A percentile compares a stretch with the other conserved stretches of the same genome.
Conservation (phyloP, 371 early-diverging fungal species). For the Mycotypha africana region DNA sequence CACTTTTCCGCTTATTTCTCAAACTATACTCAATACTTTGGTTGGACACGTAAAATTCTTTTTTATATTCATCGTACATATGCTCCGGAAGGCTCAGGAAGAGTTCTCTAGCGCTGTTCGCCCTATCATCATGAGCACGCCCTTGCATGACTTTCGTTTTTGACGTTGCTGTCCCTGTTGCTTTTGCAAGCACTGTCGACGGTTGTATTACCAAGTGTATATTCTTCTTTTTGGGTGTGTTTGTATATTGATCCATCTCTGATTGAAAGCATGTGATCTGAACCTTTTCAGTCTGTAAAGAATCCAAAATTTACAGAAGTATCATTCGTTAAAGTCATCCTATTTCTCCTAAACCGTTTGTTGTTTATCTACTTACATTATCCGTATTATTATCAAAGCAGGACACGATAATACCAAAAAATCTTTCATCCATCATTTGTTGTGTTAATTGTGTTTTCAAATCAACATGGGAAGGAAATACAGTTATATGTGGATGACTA, state of each 20-base stretch:
- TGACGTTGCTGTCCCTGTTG: neutral
- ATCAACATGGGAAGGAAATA: slow-evolving; percentile 70
- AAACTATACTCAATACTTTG: slow-evolving; percentile 4
- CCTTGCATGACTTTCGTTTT: too few relatives aligned
- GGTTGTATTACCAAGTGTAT: slow-evolving; percentile 41
- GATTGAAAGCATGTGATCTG: slow-evolving; percentile 56
- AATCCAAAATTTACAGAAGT: too few relatives aligned
- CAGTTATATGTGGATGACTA: slow-evolving; percentile 74
- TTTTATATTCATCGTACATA: slow-evolving; percentile 47
- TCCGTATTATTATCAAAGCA: slow-evolving; percentile 57
- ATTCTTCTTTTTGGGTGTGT: slow-evolving; percentile 18
- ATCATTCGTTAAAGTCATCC: too few relatives aligned
- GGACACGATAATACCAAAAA: slow-evolving; percentile 68
- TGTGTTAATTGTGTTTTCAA: slow-evolving; percentile 62
- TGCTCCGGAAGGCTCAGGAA: slow-evolving; percentile 37
- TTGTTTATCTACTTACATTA: slow-evolving; percentile 18
- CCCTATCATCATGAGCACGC: too few relatives aligned
- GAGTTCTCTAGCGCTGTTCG: slow-evolving; percentile 28
- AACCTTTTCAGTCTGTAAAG: slow-evolving; percentile 38
- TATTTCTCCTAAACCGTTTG: too few relatives aligned
- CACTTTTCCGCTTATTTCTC: neutral
- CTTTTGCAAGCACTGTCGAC: neutral
- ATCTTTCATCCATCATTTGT: slow-evolving; percentile 60
- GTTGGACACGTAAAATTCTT: slow-evolving; percentile 22
- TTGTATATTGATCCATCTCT: slow-evolving; percentile 9